Conservation (phyloP, 257 asterid species). For the Cinchona pubescens region DNA sequence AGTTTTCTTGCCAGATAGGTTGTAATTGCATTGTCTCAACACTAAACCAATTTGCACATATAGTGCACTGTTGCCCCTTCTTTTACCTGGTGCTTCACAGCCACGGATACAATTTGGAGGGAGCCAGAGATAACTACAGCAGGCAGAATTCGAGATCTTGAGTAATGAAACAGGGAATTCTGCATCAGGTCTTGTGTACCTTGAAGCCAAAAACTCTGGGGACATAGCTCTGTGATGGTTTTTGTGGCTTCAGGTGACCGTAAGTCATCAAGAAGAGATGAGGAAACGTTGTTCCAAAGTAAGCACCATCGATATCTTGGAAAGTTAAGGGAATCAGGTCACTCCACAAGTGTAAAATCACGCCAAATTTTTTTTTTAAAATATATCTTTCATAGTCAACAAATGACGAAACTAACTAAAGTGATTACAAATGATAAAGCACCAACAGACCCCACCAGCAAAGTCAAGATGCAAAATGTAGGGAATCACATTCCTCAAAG, state of each 20-base stretch:
- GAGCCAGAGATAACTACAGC: slow-evolving; percentile 38
- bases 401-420: background rate
- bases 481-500: too few species aligned
- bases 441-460: too few species aligned
- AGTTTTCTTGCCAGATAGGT: slow-evolving; percentile 27
- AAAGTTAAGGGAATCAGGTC: slow-evolving; percentile 47
- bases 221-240: slow-evolving; percentile 71
- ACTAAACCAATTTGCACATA: slow-evolving; percentile 32
- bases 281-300: slow-evolving; percentile 92
- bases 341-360: background rate
- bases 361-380: too few species aligned
- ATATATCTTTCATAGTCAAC: background rate
- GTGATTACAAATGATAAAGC: too few species aligned
- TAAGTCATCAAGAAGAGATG: slow-evolving; percentile 93
- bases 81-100: slow-evolving; percentile 30
- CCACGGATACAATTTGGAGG: slow-evolving; percentile 26
- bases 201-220: slow-evolving; percentile 94
- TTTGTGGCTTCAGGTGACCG: slow-evolving; percentile 91
- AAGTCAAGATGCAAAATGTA: background rate
- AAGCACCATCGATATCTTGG: slow-evolving; percentile 85
- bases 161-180: slow-evolving; percentile 19
- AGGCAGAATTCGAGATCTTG: slow-evolving; percentile 31
- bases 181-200: slow-evolving; percentile 65
- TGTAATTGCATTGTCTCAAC: slow-evolving; percentile 31
- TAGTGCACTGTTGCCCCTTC: slow-evolving; percentile 29